phyloP scores from a whole-genome alignment of 208 protist genomes.

The Novymonas esmeraldas region DNA sequence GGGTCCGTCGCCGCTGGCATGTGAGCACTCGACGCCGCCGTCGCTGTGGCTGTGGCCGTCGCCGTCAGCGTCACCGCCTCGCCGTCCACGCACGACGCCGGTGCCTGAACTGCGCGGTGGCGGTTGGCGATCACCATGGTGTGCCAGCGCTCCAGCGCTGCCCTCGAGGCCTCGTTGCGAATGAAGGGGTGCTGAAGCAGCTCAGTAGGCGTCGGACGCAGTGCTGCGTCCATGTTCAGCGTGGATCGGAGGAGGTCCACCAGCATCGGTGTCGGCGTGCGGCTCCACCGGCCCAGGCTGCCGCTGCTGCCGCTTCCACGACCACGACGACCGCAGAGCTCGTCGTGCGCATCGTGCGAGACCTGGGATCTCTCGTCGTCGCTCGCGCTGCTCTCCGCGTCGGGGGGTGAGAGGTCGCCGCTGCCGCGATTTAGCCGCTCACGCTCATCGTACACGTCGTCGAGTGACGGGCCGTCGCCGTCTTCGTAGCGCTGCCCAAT shows the following conservation, averaged over 20 bases:
- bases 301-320: not conserved
- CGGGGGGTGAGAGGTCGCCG: not conserved
- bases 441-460: conserved; percentile 40
- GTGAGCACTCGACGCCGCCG: no score
- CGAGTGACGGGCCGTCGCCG: conserved; percentile 35
- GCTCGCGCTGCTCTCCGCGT: not conserved
- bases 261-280: conserved; percentile 48
- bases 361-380: conserved; percentile 5
- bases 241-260: conserved; percentile 62
- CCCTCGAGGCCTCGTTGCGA: conserved; percentile 18
- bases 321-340: not conserved
- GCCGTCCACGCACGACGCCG: not conserved
- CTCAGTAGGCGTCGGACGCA: conserved; percentile 53
- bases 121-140: conserved; percentile 25
- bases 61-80: conserved; percentile 3
- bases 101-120: not conserved
- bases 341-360: not conserved
- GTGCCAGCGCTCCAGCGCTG: conserved; percentile 43
- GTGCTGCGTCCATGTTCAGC: conserved; percentile 53
- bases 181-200: conserved; percentile 86
- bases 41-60: no score
- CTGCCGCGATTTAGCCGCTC: conserved; percentile 18
- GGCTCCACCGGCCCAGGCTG: not conserved
- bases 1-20: no score
- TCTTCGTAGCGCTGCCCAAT: conserved; percentile 50